Evolutionary conservation across 805 yeast species (phyloP), one percentile per base, ranked within the genome.

Genomic region (Wickerhamomyces pijperi): DNA sequence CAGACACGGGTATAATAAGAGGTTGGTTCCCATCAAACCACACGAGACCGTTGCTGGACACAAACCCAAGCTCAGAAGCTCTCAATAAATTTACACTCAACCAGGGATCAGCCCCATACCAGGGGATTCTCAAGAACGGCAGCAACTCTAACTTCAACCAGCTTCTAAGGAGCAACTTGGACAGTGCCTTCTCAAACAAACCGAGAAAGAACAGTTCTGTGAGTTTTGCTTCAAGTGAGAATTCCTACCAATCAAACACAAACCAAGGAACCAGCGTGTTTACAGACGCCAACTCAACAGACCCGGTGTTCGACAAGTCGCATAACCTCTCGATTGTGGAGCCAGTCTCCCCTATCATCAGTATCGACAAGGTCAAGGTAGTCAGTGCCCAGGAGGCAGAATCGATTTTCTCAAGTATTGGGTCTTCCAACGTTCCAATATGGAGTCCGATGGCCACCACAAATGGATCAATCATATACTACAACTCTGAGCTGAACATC

Each of bases 11-110:
- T 31, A 55, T 61, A 5, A 50, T 54, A 32, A 67, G 94, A 52
- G 95, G 95, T 48, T 86, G 95, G 95, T 83, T 86, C 61, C 94
- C 95, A 15, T 71, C 71, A 36, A 72, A 70, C 42, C 78, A 70
- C 56, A 76, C 76, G 20, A 66, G 71, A 16, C 57, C 47, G 33
- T 9, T 46, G 61, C 20, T 28, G 40, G 19, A 35, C 29, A 4
- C 29, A 9, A 25, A 12, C 14, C 40, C 35, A 33, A 19, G 36
- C 16, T 32, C 45, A 8, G 35, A 19, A 6, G 8, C 19, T 19
- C n/a, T n/a, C 13, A 18, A 34, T 18, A 15, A 16, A 16, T 4
- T 36, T 5, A 28, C 36, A 36, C 20, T 42, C 37, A 41, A 16
- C 42, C 28, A 39, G 38, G 19, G 38, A 35, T 19, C 46, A 40